These are phyloP conservation scores for Fusarium brevicatenulatum DNA, from an alignment of 2,329 filamentous ascomycete species.

Conservation along the genomic window DNA sequence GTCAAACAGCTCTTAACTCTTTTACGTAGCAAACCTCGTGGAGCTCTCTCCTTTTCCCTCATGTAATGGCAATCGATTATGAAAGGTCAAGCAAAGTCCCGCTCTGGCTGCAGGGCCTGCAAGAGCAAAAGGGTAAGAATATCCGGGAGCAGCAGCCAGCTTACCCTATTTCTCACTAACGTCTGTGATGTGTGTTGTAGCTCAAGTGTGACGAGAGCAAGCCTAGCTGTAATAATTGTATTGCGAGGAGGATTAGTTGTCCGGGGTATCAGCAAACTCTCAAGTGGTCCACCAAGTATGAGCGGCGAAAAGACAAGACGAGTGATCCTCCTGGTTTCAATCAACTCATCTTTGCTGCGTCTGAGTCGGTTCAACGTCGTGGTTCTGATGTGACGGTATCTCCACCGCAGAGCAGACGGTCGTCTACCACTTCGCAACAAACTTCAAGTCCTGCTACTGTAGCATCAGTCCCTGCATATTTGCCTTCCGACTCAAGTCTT, in stretches of 20 bases:
- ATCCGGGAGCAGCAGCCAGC: not conserved
- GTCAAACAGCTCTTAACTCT: conserved; percentile 1
- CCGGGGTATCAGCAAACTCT: conserved; percentile 30
- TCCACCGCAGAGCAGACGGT: not conserved
- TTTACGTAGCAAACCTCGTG: conserved; percentile 5
- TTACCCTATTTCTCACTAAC: not conserved
- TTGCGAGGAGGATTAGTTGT: conserved; percentile 1
- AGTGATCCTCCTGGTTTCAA: conserved; percentile 19
- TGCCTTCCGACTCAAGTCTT: not conserved
- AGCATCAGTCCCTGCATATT: accelerated
- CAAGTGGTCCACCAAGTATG: conserved; percentile 34
- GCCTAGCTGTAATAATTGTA: conserved; percentile 22
- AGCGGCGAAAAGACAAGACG: conserved; percentile 6
- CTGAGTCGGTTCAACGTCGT: conserved; percentile 12
- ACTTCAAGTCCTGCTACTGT: not conserved
- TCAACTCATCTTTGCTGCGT: conserved; percentile 23
- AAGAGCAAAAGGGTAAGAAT: conserved; percentile 21
- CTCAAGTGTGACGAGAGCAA: conserved; percentile 31
- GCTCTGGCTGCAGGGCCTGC: conserved; percentile 24
- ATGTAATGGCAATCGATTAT: not conserved
- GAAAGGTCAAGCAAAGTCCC: conserved; percentile 28
- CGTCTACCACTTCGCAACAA: not conserved
- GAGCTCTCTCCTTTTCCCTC: not conserved
- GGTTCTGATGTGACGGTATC: not conserved
- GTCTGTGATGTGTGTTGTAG: not conserved